Evolutionary conservation across 2,329 filamentous ascomycete species (phyloP).

Genomic region (Drechslerella coelobrocha): DNA sequence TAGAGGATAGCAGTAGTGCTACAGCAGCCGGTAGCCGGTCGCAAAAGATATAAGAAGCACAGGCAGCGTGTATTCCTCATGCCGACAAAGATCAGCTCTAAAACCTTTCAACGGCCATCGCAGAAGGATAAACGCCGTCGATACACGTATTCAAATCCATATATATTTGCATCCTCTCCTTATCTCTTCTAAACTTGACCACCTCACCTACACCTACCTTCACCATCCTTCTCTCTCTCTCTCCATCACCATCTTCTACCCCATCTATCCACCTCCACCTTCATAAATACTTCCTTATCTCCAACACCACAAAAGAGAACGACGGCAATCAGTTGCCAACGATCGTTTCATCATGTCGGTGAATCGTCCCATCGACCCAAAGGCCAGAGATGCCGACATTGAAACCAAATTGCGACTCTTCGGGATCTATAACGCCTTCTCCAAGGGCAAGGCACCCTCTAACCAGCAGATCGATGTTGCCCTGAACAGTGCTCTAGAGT

Average conservation of each 20-base stretch:
- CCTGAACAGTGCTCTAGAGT: slow-evolving; percentile 82
- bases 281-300: not conserved
- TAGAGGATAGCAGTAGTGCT: not conserved
- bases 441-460: slow-evolving; percentile 56
- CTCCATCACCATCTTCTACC: not conserved
- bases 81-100: not conserved
- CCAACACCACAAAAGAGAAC: not conserved
- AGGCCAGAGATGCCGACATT: slow-evolving; percentile 53
- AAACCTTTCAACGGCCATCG: not conserved
- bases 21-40: too few species aligned
- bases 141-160: too few species aligned
- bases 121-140: not conserved
- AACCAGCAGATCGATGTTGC: slow-evolving; percentile 97
- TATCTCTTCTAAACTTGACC: too few species aligned
- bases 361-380: slow-evolving; percentile 53
- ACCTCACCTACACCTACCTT: not conserved
- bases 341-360: slow-evolving; percentile 51
- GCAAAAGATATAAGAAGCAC: not conserved
- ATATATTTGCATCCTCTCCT: too few species aligned
- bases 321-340: slow-evolving; percentile 8
- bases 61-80: not conserved
- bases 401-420: slow-evolving; percentile 84
- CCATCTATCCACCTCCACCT: slow-evolving; percentile 2
- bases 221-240: too few species aligned
- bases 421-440: slow-evolving; percentile 73